Percentiles rank a stretch among this genome's conserved stretches.
Evolutionary conservation across 2,329 filamentous ascomycete genomes (phyloP).

Genomic region (Ceratocystiopsis minuta): DNA sequence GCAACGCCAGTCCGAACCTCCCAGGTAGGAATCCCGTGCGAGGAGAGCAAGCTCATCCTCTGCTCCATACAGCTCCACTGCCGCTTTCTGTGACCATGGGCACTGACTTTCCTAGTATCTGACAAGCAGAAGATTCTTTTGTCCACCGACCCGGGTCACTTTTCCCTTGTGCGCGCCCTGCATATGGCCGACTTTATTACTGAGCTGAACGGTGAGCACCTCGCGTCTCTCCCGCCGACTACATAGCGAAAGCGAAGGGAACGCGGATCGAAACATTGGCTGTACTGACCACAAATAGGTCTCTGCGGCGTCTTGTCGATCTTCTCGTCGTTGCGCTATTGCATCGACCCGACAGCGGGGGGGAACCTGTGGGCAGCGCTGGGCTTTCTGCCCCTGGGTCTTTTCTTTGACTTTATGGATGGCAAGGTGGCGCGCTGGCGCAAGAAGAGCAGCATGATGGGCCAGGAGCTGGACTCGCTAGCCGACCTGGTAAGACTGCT

Average conservation of each 20-base stretch:
- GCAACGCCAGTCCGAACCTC: slow-evolving; percentile 1
- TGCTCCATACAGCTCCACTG: not conserved
- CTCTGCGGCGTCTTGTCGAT: slow-evolving; percentile 90
- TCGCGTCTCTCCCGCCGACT: not conserved
- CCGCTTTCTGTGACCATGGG: no score
- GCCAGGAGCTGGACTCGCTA: slow-evolving; percentile 88
- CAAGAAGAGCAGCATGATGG: slow-evolving; percentile 94
- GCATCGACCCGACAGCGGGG: slow-evolving; percentile 48
- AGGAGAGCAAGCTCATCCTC: not conserved
- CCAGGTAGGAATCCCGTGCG: not conserved
- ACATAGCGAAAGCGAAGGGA: no score
- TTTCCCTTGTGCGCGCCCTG: slow-evolving; percentile 49
- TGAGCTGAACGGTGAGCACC: slow-evolving; percentile 47
- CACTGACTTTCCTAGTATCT: slow-evolving; percentile 12
- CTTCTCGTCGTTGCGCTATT: slow-evolving; percentile 88
- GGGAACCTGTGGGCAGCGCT: slow-evolving; percentile 67
- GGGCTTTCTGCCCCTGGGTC: slow-evolving; percentile 71
- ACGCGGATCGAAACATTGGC: no score
- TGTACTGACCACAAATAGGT: slow-evolving; percentile 15
- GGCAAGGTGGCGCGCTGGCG: slow-evolving; percentile 93
- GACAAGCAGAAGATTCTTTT: slow-evolving; percentile 66
- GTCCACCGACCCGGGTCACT: slow-evolving; percentile 53
- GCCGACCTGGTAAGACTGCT: slow-evolving; percentile 61
- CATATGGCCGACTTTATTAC: slow-evolving; percentile 75
- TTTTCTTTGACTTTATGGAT: slow-evolving; percentile 98